A percentile compares a stretch with the other conserved stretches of the same genome.
These are phyloP conservation scores for Fusarium protoensiforme DNA, from an alignment of 2,329 filamentous ascomycete species.

Conservation along the genomic window DNA sequence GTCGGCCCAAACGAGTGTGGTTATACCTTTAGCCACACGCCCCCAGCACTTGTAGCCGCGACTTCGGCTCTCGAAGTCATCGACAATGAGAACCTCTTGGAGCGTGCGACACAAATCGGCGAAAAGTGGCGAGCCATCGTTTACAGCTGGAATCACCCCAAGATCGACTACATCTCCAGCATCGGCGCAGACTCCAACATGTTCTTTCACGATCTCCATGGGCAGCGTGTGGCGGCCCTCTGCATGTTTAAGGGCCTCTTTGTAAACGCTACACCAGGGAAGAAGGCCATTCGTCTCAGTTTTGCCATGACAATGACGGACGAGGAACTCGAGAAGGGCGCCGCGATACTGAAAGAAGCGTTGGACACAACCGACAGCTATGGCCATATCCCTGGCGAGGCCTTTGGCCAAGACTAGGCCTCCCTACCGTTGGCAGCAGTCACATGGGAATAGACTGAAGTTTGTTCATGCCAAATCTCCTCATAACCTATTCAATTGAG, in stretches of 20 bases:
- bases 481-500: no score
- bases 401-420: no score
- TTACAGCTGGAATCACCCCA: not conserved
- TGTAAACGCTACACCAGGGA: not conserved
- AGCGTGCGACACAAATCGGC: not conserved
- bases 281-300: not conserved
- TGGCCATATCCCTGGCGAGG: no score
- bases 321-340: no score
- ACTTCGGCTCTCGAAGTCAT: not conserved
- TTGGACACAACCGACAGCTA: no score
- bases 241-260: not conserved
- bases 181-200: not conserved
- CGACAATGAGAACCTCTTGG: not conserved
- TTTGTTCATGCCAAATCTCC: no score
- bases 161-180: not conserved
- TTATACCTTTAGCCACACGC: not conserved
- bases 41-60: not conserved
- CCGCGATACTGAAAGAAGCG: no score
- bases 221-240: not conserved
- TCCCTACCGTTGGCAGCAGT: no score
- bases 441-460: no score
- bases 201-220: not conserved
- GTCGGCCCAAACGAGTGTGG: not conserved
- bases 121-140: not conserved
- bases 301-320: no score